Base-by-base conservation (phyloP, 768 basidiomycete genomes). In the Termitomyces sp. region DNA sequence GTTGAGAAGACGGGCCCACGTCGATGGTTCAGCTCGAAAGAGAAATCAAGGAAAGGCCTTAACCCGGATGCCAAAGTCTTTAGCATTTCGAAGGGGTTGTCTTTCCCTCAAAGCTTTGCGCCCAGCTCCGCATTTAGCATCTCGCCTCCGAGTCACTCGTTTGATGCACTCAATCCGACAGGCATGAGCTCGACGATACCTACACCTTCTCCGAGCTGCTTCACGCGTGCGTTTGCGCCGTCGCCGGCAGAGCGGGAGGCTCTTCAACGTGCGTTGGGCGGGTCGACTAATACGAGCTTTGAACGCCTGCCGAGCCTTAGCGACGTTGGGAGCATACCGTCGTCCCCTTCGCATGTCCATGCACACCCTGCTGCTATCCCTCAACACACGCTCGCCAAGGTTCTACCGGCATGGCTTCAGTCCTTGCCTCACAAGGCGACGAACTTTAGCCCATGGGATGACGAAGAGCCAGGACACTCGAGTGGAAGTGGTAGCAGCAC, bases 51-150 rank as follows among this genome's bases (percentile, higher is more conserved):
- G 75, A 88, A 82, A 67, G 84, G 86, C 7, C 79, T 94, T 59
- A 94, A 94, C 71, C 92, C 92, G 1, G 89, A 88, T 70, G 92
- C 92, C 55, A 91, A 93, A 68, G 91, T 85, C 57, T 94, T 94
- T 75, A 86, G 78, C 67, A 76, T 89, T 52, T 72, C 75, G 37
- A 73, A 64, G 55, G 73, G 70, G 60, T 24, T 46, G 11, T 56
- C 69, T 30, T 48, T 67, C 34, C 57, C 68, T 22, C 37, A 58
- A 33, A 41, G 47, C 33, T 30, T 61, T 53, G 61, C 67, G 69
- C 59, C 61, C 3, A 54, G 59, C 11, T 39, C 63, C 56, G 34
- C 48, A 37, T 49, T 63, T 50, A 62, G 55, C 57, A 58, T 54
- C 51, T 50, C 62, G 37, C 49, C 61, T 30, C 54, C 59, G 50